phyloP scores from a whole-genome alignment of 305 asterid genomes.

The Fraxinus paxiana region DNA sequence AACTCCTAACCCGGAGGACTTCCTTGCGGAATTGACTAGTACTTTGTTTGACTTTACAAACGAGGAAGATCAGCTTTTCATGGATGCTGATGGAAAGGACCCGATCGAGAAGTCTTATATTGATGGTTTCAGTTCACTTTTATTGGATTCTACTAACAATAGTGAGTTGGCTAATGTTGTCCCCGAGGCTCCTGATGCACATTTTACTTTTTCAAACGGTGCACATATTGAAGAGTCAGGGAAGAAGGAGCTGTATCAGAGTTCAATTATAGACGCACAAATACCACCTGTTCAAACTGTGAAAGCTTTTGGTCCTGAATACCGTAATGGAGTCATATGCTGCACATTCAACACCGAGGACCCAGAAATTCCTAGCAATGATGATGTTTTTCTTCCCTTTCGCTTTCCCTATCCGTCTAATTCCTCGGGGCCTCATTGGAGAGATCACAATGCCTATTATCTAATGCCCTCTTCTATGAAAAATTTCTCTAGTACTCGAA shows the following conservation, averaged over 20 bases:
- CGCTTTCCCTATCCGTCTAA: conserved; percentile 44
- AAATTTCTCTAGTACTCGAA: conserved; percentile 30
- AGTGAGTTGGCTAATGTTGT: conserved; percentile 27
- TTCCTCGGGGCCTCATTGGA: conserved; percentile 33
- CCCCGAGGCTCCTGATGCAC: conserved; percentile 28
- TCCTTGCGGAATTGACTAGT: conserved; percentile 36
- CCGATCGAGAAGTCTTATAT: conserved; percentile 37
- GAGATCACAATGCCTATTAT: conserved; percentile 33
- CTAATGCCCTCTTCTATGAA: conserved; percentile 34
- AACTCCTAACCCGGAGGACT: conserved; percentile 41
- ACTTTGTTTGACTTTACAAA: conserved; percentile 38
- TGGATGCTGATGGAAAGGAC: conserved; percentile 40
- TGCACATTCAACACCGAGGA: conserved; percentile 66
- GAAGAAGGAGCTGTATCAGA: conserved; percentile 16
- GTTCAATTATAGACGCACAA: conserved; percentile 30
- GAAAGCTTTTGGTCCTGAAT: conserved; percentile 51
- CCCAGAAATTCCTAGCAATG: conserved; percentile 61
- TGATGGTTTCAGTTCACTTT: conserved; percentile 45
- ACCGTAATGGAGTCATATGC: conserved; percentile 51
- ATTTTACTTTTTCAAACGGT: conserved; percentile 22
- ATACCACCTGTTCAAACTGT: conserved; percentile 31
- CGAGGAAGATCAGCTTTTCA: conserved; percentile 41
- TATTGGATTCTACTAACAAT: conserved; percentile 48
- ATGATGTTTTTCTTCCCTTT: conserved; percentile 71
- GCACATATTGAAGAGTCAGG: conserved; percentile 17